A percentile compares a stretch with the other conserved stretches of the same genome.
Conservation (phyloP, 2,329 filamentous ascomycete genomes). For the Hypocrella siamensis region DNA sequence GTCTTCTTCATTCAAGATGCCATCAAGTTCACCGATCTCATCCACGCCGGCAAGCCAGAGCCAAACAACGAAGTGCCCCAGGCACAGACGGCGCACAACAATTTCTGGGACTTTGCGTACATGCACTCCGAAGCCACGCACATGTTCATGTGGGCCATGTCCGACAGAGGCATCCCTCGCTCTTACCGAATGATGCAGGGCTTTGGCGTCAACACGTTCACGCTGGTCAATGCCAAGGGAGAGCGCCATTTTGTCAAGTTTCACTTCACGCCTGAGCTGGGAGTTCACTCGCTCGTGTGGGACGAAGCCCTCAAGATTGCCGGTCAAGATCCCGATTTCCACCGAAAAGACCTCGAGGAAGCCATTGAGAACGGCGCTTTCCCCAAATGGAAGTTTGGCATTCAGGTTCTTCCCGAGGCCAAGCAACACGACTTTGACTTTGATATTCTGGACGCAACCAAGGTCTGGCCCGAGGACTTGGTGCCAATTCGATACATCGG, state of each 20-base stretch:
- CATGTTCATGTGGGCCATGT: slow-evolving; percentile 71
- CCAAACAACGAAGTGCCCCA: slow-evolving; percentile 50
- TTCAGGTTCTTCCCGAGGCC: slow-evolving; percentile 61
- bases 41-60: slow-evolving; percentile 40
- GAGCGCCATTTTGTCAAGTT: slow-evolving; percentile 65
- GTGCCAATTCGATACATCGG: slow-evolving; percentile 66
- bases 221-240: slow-evolving; percentile 50
- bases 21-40: slow-evolving; percentile 57
- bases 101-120: slow-evolving; percentile 62
- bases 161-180: slow-evolving; percentile 55
- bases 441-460: slow-evolving; percentile 72
- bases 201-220: slow-evolving; percentile 71
- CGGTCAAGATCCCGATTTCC: slow-evolving; percentile 67
- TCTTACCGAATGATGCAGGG: slow-evolving; percentile 78
- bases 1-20: slow-evolving; percentile 43
- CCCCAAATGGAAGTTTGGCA: slow-evolving; percentile 68
- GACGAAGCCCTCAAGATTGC: slow-evolving; percentile 64
- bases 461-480: slow-evolving; percentile 69
- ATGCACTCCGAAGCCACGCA: slow-evolving; percentile 53
- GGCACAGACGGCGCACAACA: slow-evolving; percentile 56
- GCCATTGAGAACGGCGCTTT: slow-evolving; percentile 57
- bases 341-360: slow-evolving; percentile 60
- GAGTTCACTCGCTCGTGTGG: slow-evolving; percentile 63
- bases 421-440: slow-evolving; percentile 69
- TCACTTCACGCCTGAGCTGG: slow-evolving; percentile 57